Conservation (phyloP, 345 rosid genomes). For the Draba incana region DNA sequence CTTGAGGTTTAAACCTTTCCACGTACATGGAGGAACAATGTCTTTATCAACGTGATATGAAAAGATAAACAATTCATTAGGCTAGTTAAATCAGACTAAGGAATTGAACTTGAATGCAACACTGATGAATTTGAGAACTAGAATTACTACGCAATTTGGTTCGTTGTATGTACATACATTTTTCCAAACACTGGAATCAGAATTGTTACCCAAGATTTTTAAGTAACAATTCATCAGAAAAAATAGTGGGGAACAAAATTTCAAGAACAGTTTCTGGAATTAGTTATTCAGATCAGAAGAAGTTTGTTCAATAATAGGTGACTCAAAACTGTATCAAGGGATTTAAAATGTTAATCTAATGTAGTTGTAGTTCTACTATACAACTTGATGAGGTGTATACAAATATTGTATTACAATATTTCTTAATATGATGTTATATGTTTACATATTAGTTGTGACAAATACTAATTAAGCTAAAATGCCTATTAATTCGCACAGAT, state of each 20-base stretch:
- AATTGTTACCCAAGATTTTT: neutral
- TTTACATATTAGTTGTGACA: neutral
- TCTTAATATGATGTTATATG: neutral
- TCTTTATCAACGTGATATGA: constrained; percentile 1
- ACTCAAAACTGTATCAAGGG: neutral
- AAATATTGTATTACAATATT: neutral
- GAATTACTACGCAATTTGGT: neutral
- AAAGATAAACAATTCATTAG: neutral
- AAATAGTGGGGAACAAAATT: neutral
- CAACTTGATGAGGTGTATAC: neutral
- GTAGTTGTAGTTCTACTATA: no score
- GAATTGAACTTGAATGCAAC: constrained; percentile 7
- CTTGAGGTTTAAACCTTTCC: constrained; percentile 4
- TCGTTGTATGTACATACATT: neutral
- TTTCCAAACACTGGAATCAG: neutral
- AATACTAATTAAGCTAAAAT: no score
- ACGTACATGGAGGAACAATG: constrained; percentile 8
- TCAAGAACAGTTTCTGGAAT: neutral
- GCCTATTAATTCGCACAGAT: no score
- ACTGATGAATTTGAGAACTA: neutral
- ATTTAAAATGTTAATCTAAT: neutral
- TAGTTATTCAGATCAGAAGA: neutral
- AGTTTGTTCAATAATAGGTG: neutral
- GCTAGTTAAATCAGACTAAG: constrained; percentile 2
- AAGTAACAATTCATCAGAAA: neutral